Conservation (phyloP, 305 asterid genomes). For the Salvia sclarea region DNA sequence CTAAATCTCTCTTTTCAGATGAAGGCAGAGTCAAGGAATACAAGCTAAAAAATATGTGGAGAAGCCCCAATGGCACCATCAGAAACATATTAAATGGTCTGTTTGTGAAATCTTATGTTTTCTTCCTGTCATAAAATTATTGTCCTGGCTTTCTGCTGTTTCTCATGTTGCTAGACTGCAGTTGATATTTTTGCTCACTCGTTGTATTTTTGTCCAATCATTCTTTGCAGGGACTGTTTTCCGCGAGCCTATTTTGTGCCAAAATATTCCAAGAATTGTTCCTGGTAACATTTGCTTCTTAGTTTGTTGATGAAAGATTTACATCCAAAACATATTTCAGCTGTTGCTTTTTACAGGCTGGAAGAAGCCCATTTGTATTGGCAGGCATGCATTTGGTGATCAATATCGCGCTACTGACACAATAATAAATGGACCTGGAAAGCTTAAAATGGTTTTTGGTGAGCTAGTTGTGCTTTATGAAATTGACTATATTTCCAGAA, state of each 20-base stretch:
- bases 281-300: constrained; percentile 58
- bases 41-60: constrained; percentile 84
- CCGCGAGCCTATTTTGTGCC: constrained; percentile 86
- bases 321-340: constrained; percentile 21
- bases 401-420: constrained; percentile 87
- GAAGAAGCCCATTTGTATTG: constrained; percentile 90
- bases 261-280: constrained; percentile 70
- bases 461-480: constrained; percentile 32
- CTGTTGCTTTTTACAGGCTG: constrained; percentile 58
- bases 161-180: constrained; percentile 5
- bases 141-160: not conserved
- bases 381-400: constrained; percentile 94
- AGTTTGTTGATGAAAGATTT: constrained; percentile 19
- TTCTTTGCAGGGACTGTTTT: constrained; percentile 73
- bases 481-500: not conserved
- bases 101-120: constrained; percentile 22
- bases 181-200: not conserved
- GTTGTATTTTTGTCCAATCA: not conserved
- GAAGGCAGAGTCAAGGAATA: constrained; percentile 84
- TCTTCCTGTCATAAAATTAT: not conserved
- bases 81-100: constrained; percentile 82
- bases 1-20: constrained; percentile 48
- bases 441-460: constrained; percentile 88
- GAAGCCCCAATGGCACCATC: constrained; percentile 94
- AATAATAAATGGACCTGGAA: constrained; percentile 70